phyloP scores from a whole-genome alignment of 2,329 filamentous ascomycete genomes.

The Alternaria viburni region DNA sequence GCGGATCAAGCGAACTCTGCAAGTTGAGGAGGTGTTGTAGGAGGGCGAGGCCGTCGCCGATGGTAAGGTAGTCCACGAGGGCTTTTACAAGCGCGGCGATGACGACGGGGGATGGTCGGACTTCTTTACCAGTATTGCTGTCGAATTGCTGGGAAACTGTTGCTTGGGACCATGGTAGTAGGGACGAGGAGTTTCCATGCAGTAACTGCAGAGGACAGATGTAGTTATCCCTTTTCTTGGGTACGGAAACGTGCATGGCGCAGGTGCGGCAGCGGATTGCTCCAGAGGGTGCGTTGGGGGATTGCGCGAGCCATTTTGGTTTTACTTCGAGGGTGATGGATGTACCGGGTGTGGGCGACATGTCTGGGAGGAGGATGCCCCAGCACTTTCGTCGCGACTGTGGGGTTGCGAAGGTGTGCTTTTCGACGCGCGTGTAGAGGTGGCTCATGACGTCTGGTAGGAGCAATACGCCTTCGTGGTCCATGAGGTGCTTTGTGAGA shows the following conservation, averaged over 20 bases:
- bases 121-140: not conserved
- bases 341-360: conserved; percentile 29
- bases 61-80: conserved; percentile 32
- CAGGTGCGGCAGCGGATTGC: conserved; percentile 55
- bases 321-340: conserved; percentile 52
- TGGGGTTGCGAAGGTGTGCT: conserved; percentile 8
- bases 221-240: conserved; percentile 23
- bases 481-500: conserved; percentile 26
- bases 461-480: conserved; percentile 24
- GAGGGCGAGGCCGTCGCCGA: conserved; percentile 44
- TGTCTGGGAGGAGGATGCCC: conserved; percentile 41
- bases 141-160: conserved; percentile 18
- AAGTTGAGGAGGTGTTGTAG: conserved; percentile 45
- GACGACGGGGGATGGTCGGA: not conserved
- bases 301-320: conserved; percentile 57
- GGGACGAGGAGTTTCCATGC: conserved; percentile 25
- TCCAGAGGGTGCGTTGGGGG: conserved; percentile 50
- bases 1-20: conserved; percentile 48
- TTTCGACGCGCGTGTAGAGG: conserved; percentile 11
- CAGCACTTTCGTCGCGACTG: conserved; percentile 4
- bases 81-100: conserved; percentile 13
- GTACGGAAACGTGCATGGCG: conserved; percentile 49
- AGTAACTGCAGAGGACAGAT: conserved; percentile 53
- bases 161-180: conserved; percentile 21
- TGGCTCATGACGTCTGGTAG: conserved; percentile 16